Base-by-base conservation (phyloP, 2,329 filamentous ascomycete genomes). In the Curvularia lunata region DNA sequence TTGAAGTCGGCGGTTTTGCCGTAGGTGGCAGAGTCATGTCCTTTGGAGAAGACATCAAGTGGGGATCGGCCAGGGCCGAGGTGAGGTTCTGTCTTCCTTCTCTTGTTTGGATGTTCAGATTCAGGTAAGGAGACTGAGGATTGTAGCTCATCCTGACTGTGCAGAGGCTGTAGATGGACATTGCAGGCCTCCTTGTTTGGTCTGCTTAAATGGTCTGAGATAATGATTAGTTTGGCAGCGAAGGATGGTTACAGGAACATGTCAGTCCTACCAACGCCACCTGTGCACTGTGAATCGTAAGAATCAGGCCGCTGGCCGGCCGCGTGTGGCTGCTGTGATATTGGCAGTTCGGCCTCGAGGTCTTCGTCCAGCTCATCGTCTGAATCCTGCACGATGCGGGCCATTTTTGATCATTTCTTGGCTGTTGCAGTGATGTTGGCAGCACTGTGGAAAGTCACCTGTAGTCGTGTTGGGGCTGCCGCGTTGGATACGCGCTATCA, bases 281-380 rank as follows among this genome's bases (percentile, higher is more conserved):
- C 68, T 19, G 70, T 75, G 37, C 66, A 64, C 43, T 61, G 50
- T 10, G 57, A 59, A 21, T 48, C 13, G 19, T 53, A 25, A 50
- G 60, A 43, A 48, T 25, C 54, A 38, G 48, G 43, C 21, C 56
- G 59, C 46, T 62, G 60, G 30, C 58, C 50, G 30, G 63, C 56
- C 57, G 67, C 67, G 64, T 62, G 55, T 56, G 55, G 49, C 37
- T 27, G 50, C 41, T 63, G 57, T n/a, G 56, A 53, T 19, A 56
- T 41, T n/a, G 52, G 53, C 13, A 50, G 43, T n/a, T 58, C 59
- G 40, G 41, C 34, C 25, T 64, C 69, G 16, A 73, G 54, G 37
- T 72, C 72, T 3, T 74, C 72, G n/a, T 75, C 72, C 9, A 69
- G 58, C 42, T 75, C 75, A 21, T 75, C 75, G 52, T 77, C 74